Conservation (phyloP, 345 rosid species). For the Dimocarpus longan region DNA sequence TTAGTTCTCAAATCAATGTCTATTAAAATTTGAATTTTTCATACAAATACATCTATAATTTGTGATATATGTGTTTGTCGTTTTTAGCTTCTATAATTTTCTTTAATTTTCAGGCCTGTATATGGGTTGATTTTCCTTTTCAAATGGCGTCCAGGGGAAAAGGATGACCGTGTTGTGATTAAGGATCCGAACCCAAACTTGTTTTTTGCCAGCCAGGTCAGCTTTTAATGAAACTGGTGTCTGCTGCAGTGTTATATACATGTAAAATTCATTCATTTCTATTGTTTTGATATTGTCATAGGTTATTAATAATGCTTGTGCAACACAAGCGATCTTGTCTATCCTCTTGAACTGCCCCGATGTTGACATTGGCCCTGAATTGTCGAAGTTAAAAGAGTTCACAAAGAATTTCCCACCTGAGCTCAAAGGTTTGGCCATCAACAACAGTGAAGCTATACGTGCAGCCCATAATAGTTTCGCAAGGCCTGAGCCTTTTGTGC, state of each 20-base stretch:
- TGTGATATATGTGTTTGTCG: neutral
- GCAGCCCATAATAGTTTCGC: conserved; percentile 95
- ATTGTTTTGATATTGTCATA: conserved; percentile 21
- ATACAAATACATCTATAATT: neutral
- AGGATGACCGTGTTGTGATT: conserved; percentile 83
- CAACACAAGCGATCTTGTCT: conserved; percentile 95
- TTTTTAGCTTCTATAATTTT: neutral
- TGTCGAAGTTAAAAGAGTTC: conserved; percentile 80
- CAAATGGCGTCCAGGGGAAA: conserved; percentile 94
- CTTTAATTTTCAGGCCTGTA: conserved; percentile 64
- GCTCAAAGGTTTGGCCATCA: conserved; percentile 92
- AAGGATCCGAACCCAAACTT: conserved; percentile 78
- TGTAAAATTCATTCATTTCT: neutral
- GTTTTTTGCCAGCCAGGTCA: conserved; percentile 93
- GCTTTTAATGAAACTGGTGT: conserved; percentile 10
- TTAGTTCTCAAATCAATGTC: conserved; percentile 29
- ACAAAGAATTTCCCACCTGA: conserved; percentile 91
- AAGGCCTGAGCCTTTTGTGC: conserved; percentile 96
- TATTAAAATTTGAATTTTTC: neutral
- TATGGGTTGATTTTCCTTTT: conserved; percentile 96
- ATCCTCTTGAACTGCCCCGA: conserved; percentile 88
- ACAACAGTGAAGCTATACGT: conserved; percentile 92
- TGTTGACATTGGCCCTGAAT: conserved; percentile 86
- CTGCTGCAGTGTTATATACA: neutral
- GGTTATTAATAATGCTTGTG: conserved; percentile 99